Evolutionary conservation across 1,284 basidiomycete species (phyloP).

Genomic region (Thecaphora thlaspeos): DNA sequence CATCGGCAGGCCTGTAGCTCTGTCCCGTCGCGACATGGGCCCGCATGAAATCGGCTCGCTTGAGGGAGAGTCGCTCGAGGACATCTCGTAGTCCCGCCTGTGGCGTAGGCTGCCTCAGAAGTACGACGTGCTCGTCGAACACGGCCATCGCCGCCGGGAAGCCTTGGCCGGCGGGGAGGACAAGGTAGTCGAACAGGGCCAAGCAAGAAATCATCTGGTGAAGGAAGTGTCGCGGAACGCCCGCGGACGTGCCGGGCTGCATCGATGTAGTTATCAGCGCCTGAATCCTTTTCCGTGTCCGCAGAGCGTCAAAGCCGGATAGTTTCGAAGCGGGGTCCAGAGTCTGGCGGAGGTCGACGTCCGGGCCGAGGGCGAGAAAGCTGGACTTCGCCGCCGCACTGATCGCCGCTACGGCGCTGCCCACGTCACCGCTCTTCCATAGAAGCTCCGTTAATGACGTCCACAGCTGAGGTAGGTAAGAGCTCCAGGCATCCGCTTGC

Average conservation of each 20-base stretch:
- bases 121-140: background rate
- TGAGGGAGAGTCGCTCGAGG: background rate
- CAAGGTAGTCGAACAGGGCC: background rate
- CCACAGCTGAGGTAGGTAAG: background rate
- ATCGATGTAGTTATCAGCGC: background rate
- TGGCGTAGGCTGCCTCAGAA: no score
- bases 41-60: background rate
- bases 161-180: background rate
- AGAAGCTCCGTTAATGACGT: background rate
- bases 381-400: background rate
- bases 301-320: background rate
- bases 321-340: background rate
- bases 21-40: background rate
- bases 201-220: background rate
- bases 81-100: background rate
- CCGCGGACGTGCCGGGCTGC: no score
- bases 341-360: background rate
- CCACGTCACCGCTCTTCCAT: background rate
- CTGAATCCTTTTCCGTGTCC: background rate
- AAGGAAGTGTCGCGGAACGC: background rate
- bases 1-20: background rate
- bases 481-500: background rate
- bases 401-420: background rate
- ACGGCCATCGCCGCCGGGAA: background rate
- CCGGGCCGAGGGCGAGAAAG: background rate